These are phyloP conservation scores for Erucastrum elatum DNA, from an alignment of 345 rosid genomes.

Conservation along the genomic window DNA sequence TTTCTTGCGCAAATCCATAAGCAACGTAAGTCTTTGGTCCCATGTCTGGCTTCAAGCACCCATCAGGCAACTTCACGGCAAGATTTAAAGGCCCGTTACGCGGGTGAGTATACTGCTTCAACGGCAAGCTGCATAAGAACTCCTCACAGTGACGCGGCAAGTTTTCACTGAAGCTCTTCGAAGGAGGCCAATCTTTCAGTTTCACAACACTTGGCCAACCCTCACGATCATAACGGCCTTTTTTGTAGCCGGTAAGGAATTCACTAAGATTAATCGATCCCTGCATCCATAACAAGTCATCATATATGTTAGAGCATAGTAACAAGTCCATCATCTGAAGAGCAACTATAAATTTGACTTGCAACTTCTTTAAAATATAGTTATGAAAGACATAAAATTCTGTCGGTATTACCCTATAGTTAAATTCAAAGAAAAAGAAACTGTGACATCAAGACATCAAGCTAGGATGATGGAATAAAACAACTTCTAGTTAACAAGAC, in stretches of 20 bases:
- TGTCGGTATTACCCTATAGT: neutral
- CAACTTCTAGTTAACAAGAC: neutral
- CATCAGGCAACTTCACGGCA: constrained; percentile 53
- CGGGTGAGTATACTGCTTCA: constrained; percentile 75
- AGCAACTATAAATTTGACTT: neutral
- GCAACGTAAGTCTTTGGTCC: constrained; percentile 86
- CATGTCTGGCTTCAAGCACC: constrained; percentile 69
- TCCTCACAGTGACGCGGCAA: constrained; percentile 72
- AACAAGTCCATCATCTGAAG: neutral
- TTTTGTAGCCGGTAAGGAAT: constrained; percentile 61
- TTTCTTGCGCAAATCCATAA: constrained; percentile 66
- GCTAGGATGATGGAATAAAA: too few relatives aligned
- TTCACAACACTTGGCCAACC: constrained; percentile 68
- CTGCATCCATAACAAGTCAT: constrained; percentile 44
- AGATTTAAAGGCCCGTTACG: constrained; percentile 57
- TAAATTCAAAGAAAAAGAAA: neutral
- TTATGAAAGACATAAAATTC: neutral
- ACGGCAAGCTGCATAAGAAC: constrained; percentile 65
- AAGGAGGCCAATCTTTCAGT: constrained; percentile 87
- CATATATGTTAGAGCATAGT: neutral
- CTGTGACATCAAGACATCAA: neutral
- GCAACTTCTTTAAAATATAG: neutral
- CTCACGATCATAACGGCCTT: constrained; percentile 35
- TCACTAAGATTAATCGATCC: constrained; percentile 46
- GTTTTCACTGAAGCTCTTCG: constrained; percentile 51